Base-by-base conservation (phyloP, 78 protist genomes). In the Dictyostelium firmibasis region DNA sequence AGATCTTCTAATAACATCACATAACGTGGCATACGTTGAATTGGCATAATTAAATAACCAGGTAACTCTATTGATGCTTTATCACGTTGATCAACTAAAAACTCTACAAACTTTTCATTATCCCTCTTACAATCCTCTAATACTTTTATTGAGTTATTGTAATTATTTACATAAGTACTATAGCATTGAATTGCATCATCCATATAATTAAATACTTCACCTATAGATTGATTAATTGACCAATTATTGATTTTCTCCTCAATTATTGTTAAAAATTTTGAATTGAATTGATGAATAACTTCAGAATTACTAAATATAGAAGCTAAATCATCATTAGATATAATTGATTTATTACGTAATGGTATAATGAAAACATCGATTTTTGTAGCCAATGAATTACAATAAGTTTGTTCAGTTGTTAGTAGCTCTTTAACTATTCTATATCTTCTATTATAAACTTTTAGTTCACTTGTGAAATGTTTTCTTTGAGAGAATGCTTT, bases 1-100 rank as follows among this genome's bases (percentile, higher is more conserved):
- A 93, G 69, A 78, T 93, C 96, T 27, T 93, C 96, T 4, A 85
- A 57, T 3, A 93, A 50, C 78, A 93, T 31, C 5, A 93, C 92
- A 82, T 93, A 93, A 29, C 96, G 57, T 38, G 92, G 96, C 74
- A 76, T 85, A 64, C 96, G 36, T 38, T 93, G 96, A 57, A 93
- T 27, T 0, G 96, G 92, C 92, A 85, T 93, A 38, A 93, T 93
- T 8, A 93, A 70, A 33, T 86, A 85, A 64, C 67, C 83, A 1
- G 60, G 16, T 4, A 93, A 33, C 25, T 81, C 91, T 27, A 86
- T 69, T 0, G 87, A 85, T 25, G 86, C 67, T 2, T 53, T 13
- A 0, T 86, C 92, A 53, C 91, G 89, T 23, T 20, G 18, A 9
- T 93, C 92, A 0, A 9, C 4, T 14, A 86, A 44, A 33, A 72